phyloP scores from a whole-genome alignment of 2,329 filamentous ascomycete genomes.

The Aspergillus jensenii region DNA sequence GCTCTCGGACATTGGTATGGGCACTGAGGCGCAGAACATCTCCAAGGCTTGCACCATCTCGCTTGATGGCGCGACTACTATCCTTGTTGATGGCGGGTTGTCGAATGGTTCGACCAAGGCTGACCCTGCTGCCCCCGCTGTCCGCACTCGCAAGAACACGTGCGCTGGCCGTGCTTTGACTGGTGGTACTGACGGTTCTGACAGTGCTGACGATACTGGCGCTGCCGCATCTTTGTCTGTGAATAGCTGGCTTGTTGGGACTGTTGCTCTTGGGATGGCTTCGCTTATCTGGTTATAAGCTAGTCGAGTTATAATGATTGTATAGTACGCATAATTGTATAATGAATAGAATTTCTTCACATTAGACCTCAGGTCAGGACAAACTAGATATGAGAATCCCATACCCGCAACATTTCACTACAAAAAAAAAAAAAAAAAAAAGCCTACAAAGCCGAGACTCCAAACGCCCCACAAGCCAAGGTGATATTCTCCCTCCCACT shows the following conservation, averaged over 20 bases:
- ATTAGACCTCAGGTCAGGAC: no score
- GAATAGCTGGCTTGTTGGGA: not conserved
- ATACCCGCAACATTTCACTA: not conserved
- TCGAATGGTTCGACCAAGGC: conserved; percentile 8
- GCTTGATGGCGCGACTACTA: not conserved
- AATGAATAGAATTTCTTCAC: no score
- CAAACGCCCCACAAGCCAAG: not conserved
- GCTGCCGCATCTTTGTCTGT: not conserved
- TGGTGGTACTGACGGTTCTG: not conserved
- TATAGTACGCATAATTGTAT: no score
- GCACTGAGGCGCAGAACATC: not conserved
- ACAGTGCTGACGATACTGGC: no score
- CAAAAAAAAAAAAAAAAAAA: no score
- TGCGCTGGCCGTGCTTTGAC: not conserved
- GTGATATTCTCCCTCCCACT: not conserved
- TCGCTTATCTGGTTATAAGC: no score
- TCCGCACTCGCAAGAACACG: not conserved
- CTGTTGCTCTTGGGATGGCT: no score
- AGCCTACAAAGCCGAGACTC: not conserved
- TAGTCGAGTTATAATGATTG: no score
- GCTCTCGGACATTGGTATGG: not conserved
- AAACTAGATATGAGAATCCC: no score
- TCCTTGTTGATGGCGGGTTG: conserved; percentile 5
- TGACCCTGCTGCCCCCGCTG: not conserved
- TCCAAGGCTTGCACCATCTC: not conserved